phyloP scores from a whole-genome alignment of 495 filamentous ascomycete genomes.

The Oidiodendron maius region DNA sequence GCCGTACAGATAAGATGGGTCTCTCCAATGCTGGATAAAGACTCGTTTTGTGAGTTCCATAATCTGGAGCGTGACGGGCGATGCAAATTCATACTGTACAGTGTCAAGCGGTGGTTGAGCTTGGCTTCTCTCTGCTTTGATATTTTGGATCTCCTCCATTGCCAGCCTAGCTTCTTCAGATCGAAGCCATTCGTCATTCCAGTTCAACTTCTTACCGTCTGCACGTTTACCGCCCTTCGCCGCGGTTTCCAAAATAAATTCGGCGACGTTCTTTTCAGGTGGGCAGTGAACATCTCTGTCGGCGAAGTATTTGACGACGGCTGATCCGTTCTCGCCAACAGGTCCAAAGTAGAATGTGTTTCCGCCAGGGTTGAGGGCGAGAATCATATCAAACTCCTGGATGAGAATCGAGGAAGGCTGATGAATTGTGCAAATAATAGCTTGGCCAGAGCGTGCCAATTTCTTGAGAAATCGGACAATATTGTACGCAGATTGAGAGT shows the following conservation, averaged over 20 bases:
- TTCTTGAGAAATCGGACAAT: slow-evolving; percentile 85
- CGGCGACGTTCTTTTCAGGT: slow-evolving; percentile 59
- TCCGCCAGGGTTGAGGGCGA: slow-evolving; percentile 64
- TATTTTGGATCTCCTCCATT: slow-evolving; percentile 53
- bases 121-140: slow-evolving; percentile 50
- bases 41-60: slow-evolving; percentile 32
- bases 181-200: slow-evolving; percentile 67
- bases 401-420: slow-evolving; percentile 63
- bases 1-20: slow-evolving; percentile 66
- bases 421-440: slow-evolving; percentile 79
- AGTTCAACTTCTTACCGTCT: slow-evolving; percentile 52
- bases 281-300: slow-evolving; percentile 54
- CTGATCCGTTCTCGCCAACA: slow-evolving; percentile 56
- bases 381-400: slow-evolving; percentile 71
- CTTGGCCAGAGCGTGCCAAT: slow-evolving; percentile 67
- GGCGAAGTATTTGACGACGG: slow-evolving; percentile 62
- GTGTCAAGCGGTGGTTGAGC: slow-evolving; percentile 22
- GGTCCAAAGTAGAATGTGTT: slow-evolving; percentile 72
- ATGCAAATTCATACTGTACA: slow-evolving; percentile 41
- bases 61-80: slow-evolving; percentile 29
- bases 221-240: slow-evolving; percentile 49
- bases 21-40: slow-evolving; percentile 59
- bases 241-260: slow-evolving; percentile 80
- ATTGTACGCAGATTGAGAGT: slow-evolving; percentile 76
- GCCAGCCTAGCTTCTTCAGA: slow-evolving; percentile 49